These are phyloP conservation scores for Neoconidiobolus thromboides DNA, from an alignment of 371 early-diverging fungal species.

Conservation along the genomic window DNA sequence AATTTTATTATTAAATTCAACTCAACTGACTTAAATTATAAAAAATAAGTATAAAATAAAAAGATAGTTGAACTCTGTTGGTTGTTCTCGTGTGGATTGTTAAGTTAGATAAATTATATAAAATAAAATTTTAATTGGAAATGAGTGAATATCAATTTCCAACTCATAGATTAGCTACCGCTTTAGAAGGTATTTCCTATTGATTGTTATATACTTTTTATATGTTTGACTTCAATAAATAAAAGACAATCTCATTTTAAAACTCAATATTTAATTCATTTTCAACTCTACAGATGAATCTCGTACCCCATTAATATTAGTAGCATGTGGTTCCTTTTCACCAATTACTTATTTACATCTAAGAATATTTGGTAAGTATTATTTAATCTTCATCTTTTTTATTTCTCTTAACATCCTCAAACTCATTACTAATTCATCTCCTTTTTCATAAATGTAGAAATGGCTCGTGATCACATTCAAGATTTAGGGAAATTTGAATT, in stretches of 20 bases:
- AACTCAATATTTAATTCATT: not conserved
- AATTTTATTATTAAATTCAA: too few relatives aligned
- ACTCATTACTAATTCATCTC: too few relatives aligned
- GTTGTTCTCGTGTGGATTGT: too few relatives aligned
- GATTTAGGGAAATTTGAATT: conserved; percentile 61
- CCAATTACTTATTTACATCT: conserved; percentile 94
- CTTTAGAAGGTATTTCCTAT: conserved; percentile 2
- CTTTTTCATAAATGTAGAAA: conserved; percentile 32
- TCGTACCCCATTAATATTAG: conserved; percentile 77
- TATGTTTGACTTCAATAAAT: too few relatives aligned
- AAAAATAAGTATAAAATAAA: too few relatives aligned
- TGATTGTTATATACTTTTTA: not conserved
- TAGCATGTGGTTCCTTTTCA: conserved; percentile 94
- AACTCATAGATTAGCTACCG: not conserved
- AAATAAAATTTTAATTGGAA: not conserved
- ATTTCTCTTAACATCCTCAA: too few relatives aligned
- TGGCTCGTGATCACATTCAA: conserved; percentile 75
- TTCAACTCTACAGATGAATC: conserved; percentile 32
- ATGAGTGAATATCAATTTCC: conserved; percentile 1
- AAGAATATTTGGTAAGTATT: conserved; percentile 83
- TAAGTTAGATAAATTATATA: too few relatives aligned
- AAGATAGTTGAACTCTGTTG: too few relatives aligned
- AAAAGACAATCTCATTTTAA: too few relatives aligned
- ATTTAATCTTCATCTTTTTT: not conserved
- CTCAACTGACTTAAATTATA: too few relatives aligned